A percentile compares a stretch with the other conserved stretches of the same genome.
These are phyloP conservation scores for Mrakia frigida DNA, from an alignment of 768 basidiomycete genomes.

Conservation along the genomic window DNA sequence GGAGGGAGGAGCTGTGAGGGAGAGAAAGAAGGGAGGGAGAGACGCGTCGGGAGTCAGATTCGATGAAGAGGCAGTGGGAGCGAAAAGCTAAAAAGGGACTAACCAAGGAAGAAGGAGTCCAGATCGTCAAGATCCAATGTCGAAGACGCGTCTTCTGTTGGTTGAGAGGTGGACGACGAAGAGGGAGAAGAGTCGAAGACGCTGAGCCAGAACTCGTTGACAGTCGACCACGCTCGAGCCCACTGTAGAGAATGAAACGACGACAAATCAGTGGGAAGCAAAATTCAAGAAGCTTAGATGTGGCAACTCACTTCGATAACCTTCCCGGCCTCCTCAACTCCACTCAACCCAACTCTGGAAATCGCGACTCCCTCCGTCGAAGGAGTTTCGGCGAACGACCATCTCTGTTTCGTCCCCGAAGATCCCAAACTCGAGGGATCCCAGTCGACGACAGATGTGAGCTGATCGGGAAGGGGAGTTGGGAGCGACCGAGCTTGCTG, in stretches of 20 bases:
- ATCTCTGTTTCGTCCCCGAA: not conserved
- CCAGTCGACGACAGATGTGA: not conserved
- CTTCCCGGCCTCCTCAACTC: not conserved
- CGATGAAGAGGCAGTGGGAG: too few species aligned
- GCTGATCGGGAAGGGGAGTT: not conserved
- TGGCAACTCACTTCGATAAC: not conserved
- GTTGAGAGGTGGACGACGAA: not conserved
- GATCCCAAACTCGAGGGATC: not conserved
- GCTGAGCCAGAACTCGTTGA: constrained; percentile 19
- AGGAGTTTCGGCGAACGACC: not conserved
- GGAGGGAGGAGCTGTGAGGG: constrained; percentile 1
- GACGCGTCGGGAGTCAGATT: not conserved
- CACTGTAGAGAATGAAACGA: not conserved
- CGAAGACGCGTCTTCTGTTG: too few species aligned
- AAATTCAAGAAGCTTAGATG: too few species aligned
- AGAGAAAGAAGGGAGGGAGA: not conserved
- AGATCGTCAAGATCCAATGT: not conserved
- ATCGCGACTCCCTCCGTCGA: constrained; percentile 7
- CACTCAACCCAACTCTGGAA: not conserved
- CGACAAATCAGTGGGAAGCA: not conserved
- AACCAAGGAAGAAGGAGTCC: not conserved
- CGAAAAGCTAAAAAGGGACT: not conserved
- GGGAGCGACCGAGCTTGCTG: constrained; percentile 13
- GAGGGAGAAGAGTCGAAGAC: constrained; percentile 8
- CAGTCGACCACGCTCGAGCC: not conserved